These are phyloP conservation scores for Fusarium sp. DNA, from an alignment of 2,329 filamentous ascomycete species.

Conservation along the genomic window DNA sequence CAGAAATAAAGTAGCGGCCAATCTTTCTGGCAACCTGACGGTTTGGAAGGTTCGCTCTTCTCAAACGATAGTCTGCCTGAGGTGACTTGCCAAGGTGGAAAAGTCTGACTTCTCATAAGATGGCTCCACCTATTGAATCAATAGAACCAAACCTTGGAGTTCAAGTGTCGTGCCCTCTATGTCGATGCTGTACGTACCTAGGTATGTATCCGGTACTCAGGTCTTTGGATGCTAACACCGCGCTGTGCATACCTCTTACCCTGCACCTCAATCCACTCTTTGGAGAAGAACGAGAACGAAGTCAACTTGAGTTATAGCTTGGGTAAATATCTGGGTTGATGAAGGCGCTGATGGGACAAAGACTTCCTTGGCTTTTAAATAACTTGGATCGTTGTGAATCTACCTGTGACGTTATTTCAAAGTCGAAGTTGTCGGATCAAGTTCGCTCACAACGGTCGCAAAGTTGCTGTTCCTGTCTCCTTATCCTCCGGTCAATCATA, in stretches of 20 bases:
- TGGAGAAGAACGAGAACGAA: background rate
- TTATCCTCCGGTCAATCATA: background rate
- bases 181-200: background rate
- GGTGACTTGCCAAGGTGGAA: background rate
- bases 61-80: background rate
- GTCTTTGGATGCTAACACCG: background rate
- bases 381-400: background rate
- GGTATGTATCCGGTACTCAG: background rate
- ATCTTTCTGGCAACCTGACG: too few relatives aligned
- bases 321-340: background rate
- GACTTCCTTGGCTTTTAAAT: background rate
- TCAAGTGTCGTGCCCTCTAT: background rate
- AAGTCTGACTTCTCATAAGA: background rate
- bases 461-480: background rate
- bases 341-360: background rate
- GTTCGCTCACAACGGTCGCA: background rate
- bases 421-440: background rate
- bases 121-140: background rate
- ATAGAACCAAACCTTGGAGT: background rate
- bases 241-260: background rate
- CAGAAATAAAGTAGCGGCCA: background rate
- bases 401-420: background rate
- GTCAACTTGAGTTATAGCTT: background rate
- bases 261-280: background rate
- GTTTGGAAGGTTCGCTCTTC: too few relatives aligned